Evolutionary conservation across 75 land plant genomes (phyloP).

Genomic region (Cunninghamia lanceolata): DNA sequence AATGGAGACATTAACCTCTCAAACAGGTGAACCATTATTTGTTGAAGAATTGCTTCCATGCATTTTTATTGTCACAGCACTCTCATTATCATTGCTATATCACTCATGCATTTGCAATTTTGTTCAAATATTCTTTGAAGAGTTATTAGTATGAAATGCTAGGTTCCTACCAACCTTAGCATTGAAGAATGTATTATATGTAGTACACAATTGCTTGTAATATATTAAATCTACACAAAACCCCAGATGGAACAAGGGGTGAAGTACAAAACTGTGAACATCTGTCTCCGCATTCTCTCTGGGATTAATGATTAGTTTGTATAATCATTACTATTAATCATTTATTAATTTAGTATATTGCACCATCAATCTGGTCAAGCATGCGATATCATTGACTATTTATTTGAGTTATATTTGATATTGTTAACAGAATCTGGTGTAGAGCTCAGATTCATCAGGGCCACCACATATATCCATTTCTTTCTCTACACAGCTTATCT

Average conservation of each 20-base stretch:
- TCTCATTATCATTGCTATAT: neutral
- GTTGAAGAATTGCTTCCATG: neutral
- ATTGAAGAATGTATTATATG: too few relatives aligned
- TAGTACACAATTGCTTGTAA: too few relatives aligned
- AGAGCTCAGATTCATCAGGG: neutral
- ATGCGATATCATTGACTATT: neutral
- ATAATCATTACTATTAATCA: too few relatives aligned
- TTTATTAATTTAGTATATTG: neutral
- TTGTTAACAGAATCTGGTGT: neutral
- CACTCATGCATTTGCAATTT: neutral
- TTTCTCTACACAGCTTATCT: neutral
- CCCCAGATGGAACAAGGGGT: too few relatives aligned
- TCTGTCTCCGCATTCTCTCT: too few relatives aligned
- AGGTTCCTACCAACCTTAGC: too few relatives aligned
- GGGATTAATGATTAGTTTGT: too few relatives aligned
- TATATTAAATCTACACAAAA: too few relatives aligned
- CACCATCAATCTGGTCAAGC: neutral
- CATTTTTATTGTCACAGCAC: neutral
- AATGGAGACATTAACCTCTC: neutral
- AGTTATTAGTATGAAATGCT: too few relatives aligned
- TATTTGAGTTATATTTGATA: neutral
- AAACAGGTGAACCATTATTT: neutral
- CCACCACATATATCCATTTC: neutral
- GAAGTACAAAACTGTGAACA: too few relatives aligned
- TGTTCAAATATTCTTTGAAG: too few relatives aligned